Conservation (phyloP, 1,284 basidiomycete genomes). For the Macrocystidia cucumis region DNA sequence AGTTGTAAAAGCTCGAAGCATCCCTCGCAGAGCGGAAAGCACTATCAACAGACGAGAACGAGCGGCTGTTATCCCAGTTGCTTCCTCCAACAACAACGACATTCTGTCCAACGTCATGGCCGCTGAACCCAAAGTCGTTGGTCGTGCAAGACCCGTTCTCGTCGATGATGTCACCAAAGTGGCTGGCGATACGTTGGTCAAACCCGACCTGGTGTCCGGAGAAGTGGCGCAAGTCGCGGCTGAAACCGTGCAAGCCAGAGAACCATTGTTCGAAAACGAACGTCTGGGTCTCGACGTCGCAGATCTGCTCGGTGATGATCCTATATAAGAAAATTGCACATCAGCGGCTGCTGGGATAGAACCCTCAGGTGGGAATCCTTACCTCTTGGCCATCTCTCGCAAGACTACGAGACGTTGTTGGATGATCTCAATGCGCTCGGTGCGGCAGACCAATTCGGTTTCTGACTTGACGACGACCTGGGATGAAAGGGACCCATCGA, state of each 20-base stretch:
- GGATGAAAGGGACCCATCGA: slow-evolving; percentile 24
- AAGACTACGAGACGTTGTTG: slow-evolving; percentile 33
- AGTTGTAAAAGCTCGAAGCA: too few relatives aligned
- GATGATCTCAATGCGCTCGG: slow-evolving; percentile 25
- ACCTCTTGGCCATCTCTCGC: slow-evolving; percentile 35
- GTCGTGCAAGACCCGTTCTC: slow-evolving; percentile 25
- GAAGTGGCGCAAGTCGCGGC: slow-evolving; percentile 24
- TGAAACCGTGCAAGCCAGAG: slow-evolving; percentile 25
- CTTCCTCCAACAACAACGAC: slow-evolving; percentile 9
- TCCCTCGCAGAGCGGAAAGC: slow-evolving; percentile 9
- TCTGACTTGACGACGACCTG: slow-evolving; percentile 24
- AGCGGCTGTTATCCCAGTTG: slow-evolving; percentile 10
- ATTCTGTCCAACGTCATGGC: slow-evolving; percentile 20
- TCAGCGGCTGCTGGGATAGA: background rate
- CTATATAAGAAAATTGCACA: slow-evolving; percentile 12
- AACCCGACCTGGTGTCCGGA: slow-evolving; percentile 27
- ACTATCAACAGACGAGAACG: slow-evolving; percentile 9
- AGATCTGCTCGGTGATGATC: slow-evolving; percentile 30
- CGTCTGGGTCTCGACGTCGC: slow-evolving; percentile 30
- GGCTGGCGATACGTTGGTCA: slow-evolving; percentile 23
- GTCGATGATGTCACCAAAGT: slow-evolving; percentile 21
- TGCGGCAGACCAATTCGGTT: slow-evolving; percentile 27
- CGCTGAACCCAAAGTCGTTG: slow-evolving; percentile 27
- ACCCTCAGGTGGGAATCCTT: background rate
- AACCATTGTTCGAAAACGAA: slow-evolving; percentile 28